phyloP scores from a whole-genome alignment of 805 yeast species.

The Candida cerambycidarum region DNA sequence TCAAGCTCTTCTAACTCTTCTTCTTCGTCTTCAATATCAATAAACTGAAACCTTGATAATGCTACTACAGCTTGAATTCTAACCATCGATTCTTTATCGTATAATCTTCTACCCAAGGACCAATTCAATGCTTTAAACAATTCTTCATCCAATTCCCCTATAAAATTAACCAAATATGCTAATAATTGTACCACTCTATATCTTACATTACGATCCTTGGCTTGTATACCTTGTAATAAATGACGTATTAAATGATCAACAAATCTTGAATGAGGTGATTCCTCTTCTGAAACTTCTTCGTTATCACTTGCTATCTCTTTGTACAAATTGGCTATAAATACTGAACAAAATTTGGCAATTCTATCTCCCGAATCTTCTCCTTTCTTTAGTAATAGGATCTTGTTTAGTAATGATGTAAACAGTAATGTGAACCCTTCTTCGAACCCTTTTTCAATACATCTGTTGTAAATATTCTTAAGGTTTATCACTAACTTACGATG shows the following conservation, averaged over 20 bases:
- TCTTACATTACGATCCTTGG: slow-evolving; percentile 74
- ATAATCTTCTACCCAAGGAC: slow-evolving; percentile 60
- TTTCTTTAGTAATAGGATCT: slow-evolving; percentile 65
- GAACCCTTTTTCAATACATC: slow-evolving; percentile 51
- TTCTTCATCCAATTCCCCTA: slow-evolving; percentile 75
- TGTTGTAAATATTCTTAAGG: slow-evolving; percentile 55
- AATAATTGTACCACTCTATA: slow-evolving; percentile 76
- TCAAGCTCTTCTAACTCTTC: slow-evolving; percentile 37
- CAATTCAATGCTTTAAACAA: slow-evolving; percentile 62
- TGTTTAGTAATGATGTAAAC: slow-evolving; percentile 63
- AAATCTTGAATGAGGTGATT: slow-evolving; percentile 38
- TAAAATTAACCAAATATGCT: slow-evolving; percentile 66
- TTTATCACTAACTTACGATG: slow-evolving; percentile 73
- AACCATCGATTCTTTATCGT: slow-evolving; percentile 74
- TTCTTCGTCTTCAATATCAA: slow-evolving; percentile 29
- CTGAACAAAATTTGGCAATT: slow-evolving; percentile 65
- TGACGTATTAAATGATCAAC: slow-evolving; percentile 63
- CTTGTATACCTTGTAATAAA: slow-evolving; percentile 73
- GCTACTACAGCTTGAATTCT: slow-evolving; percentile 85
- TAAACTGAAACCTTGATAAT: slow-evolving; percentile 69
- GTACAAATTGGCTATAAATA: slow-evolving; percentile 52
- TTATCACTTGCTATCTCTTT: slow-evolving; percentile 15
- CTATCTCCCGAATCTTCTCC: slow-evolving; percentile 74
- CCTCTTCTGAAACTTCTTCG: slow-evolving; percentile 28
- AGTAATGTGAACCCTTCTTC: slow-evolving; percentile 59